phyloP scores from a whole-genome alignment of 2,329 filamentous ascomycete genomes.

The Pseudogymnoascus verrucosus region DNA sequence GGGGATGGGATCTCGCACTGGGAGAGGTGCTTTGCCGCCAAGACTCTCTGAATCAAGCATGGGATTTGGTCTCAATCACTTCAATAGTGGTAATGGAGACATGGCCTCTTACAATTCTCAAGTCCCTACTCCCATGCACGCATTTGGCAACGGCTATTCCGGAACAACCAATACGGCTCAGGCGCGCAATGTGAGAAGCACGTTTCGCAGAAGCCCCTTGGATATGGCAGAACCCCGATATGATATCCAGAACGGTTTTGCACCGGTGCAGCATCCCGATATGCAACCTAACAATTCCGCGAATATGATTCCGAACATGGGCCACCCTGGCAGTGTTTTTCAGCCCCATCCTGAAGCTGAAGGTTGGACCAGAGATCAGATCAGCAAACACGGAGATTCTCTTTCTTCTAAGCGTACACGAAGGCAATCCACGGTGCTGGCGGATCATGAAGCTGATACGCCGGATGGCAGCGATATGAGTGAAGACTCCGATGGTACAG shows the following conservation, averaged over 20 bases:
- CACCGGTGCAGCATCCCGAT: background rate
- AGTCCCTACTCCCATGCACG: background rate
- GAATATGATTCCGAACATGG: background rate
- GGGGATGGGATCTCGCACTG: background rate
- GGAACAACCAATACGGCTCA: background rate
- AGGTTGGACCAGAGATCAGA: background rate
- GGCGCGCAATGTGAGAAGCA: too few species aligned
- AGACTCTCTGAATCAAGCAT: background rate
- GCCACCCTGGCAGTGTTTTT: background rate
- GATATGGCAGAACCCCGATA: background rate
- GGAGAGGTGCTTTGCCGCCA: background rate
- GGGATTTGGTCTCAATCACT: background rate
- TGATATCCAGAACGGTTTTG: background rate
- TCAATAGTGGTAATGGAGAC: background rate
- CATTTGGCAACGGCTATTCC: background rate
- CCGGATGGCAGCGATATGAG: background rate
- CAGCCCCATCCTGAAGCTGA: background rate
- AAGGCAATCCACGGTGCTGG: too few species aligned
- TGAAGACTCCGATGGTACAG: background rate
- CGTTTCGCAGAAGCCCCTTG: background rate
- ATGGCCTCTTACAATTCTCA: background rate
- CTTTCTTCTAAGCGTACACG: background rate
- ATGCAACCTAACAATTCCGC: background rate
- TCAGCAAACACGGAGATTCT: background rate
- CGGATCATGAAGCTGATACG: too few species aligned